Evolutionary conservation across 345 rosid genomes (phyloP), one percentile per base, ranked within the genome.

Genomic region (Ailanthus altissimus): DNA sequence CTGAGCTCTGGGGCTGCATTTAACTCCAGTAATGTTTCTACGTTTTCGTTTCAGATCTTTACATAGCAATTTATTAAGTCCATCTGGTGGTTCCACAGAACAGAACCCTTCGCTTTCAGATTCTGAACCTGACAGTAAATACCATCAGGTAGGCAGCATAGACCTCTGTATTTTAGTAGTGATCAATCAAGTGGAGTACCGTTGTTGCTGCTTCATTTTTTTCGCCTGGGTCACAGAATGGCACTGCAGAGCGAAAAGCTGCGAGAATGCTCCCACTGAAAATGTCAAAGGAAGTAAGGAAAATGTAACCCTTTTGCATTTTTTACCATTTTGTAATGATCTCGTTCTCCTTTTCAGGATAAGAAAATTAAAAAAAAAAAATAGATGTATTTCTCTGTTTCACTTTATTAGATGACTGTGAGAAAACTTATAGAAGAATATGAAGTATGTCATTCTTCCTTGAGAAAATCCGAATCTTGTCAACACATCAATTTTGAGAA

Each of bases 401-500:
- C 62, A 23, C 65, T 54, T 43, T 66, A 8, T 75, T 78, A 96
- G 99, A 89, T 93, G 91, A 90, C 97, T 14, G 92, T 91, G 45
- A 82, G 72, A 58, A 83, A 84, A 63, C 91, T 96, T 54, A 90
- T 90, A 90, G 84, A 76, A 72, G 84, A 88, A 38, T 96, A 96
- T 75, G 92, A 89, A 83, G 81, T 80, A 56, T 96, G 99, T 83
- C 88, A 86, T 75, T 85, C 89, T 79, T 70, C 61, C 80, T 77
- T 92, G 77, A 81, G 97, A 43, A 89, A 87, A 83, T 60, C 89
- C 36, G 97, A 93, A 80, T 70, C 88, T 56, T 80, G 74, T 23
- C 89, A 97, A 46, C 91, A 94, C 21, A 77, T 77, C 59, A 49
- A 83, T 81, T 93, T 98, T 60, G 81, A 93, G 78, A 92, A 84